Evolutionary conservation across 345 rosid species (phyloP), one percentile per base, ranked within the genome.

Genomic region (Abelmoschus esculentus): DNA sequence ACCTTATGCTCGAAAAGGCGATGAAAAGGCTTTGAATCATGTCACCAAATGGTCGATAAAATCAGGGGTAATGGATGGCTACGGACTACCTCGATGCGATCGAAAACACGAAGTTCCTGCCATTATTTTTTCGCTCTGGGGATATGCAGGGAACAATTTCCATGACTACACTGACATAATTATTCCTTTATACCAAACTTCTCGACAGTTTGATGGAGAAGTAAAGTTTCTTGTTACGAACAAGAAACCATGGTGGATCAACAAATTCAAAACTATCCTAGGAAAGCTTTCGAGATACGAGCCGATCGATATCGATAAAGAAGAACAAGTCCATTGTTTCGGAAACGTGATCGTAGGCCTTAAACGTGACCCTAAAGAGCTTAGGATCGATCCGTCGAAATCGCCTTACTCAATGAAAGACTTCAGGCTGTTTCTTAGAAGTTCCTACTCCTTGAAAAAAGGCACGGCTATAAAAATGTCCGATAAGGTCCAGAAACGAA

Each of bases 91-190:
- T 18, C 58, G 26, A 54, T 54, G 58, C 58, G 12, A 54, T 54
- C 58, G 29, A 19, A 7, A 18, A 19, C 28, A 54, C 26, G 5
- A 19, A 7, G 58, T 54, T 54, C 28, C 58, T 29, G 28, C 58
- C 26, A 19, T 54, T 1, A 12, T 54, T 2, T 54, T 54, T 18
- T 54, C 58, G 1, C 58, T 54, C 0, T 29, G 58, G 11, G 58
- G 58, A 54, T 54, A 54, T 54, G 58, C 58, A 19, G 58, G 58
- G 29, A 54, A 54, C 58, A 54, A 54, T 54, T 54, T 54, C 58
- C 58, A 54, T 19, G 58, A 54, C 26, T 54, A 54, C 28, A 54
- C 58, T 9, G 58, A 54, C 26, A 18, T 54, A 7, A 0, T 54
- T 54, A 54, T 54, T 54, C 58, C 58, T 19, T 19, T 54, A 8